Conservation (phyloP, 176 grass and related monocot genomes). For the Aegilops tauschii region DNA sequence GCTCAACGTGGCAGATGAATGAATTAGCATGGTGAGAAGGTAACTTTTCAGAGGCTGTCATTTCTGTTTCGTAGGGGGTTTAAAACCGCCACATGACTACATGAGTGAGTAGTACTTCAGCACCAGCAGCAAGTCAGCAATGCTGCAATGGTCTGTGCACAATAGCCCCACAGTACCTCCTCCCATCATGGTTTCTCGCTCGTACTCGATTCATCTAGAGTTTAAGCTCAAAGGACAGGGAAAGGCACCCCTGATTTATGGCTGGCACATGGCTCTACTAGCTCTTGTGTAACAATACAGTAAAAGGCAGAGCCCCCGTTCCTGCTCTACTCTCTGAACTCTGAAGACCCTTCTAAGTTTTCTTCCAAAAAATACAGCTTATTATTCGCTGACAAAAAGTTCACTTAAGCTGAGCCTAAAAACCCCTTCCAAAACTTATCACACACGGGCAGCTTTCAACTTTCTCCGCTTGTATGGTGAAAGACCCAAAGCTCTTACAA, state of each 20-base stretch:
- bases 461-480: not conserved
- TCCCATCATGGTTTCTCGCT: not conserved
- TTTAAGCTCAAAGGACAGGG: constrained; percentile 18
- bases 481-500: too few relatives aligned
- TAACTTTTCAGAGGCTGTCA: not conserved
- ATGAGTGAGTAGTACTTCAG: not conserved
- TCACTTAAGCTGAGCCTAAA: not conserved
- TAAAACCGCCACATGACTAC: not conserved
- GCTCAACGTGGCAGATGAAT: not conserved
- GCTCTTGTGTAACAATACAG: not conserved
- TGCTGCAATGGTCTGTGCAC: not conserved
- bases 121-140: not conserved
- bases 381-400: not conserved
- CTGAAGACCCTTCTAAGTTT: not conserved
- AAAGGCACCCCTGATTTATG: constrained; percentile 28
- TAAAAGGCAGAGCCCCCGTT: not conserved
- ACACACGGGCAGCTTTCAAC: too few relatives aligned
- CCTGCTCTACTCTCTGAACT: not conserved
- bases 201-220: not conserved
- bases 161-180: not conserved
- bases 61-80: not conserved
- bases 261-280: constrained; percentile 27
- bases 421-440: too few relatives aligned
- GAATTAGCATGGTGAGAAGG: not conserved
- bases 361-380: not conserved